These are phyloP conservation scores for peach (Prunus persica) DNA, from an alignment of 306 rosid species.

Conservation along the genomic window DNA sequence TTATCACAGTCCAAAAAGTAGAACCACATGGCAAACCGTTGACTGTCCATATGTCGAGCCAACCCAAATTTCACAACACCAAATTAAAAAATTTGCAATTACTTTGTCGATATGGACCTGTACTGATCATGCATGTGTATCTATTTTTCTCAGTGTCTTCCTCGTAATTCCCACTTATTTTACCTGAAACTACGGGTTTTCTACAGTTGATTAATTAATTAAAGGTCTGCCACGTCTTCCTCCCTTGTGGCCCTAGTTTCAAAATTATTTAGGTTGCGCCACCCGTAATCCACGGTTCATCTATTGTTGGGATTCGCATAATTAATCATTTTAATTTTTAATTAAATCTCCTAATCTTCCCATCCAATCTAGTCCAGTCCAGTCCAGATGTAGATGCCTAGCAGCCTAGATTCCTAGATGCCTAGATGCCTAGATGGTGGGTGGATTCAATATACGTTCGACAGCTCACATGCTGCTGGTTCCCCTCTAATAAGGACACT, in stretches of 20 bases:
- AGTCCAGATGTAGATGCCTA: conserved; percentile 5
- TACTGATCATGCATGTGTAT: neutral
- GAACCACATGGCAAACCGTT: neutral
- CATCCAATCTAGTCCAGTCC: too few species aligned
- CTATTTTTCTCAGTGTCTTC: too few species aligned
- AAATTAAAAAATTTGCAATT: neutral
- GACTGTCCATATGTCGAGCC: neutral
- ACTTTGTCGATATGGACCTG: accelerated
- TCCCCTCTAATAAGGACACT: neutral
- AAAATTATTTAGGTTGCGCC: neutral
- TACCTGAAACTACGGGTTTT: too few species aligned
- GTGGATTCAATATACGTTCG: neutral
- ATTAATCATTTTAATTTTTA: neutral
- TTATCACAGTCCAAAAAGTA: neutral
- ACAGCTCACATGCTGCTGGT: conserved; percentile 25
- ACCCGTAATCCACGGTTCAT: neutral
- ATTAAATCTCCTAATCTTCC: too few species aligned
- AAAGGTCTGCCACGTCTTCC: too few species aligned
- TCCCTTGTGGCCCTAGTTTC: neutral
- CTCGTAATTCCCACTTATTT: neutral
- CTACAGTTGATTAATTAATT: neutral
- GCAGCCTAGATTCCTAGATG: neutral
- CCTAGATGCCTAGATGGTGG: conserved; percentile 6
- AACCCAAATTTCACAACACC: too few species aligned
- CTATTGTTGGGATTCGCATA: neutral